Evolutionary conservation across 768 basidiomycete genomes (phyloP), one percentile per base, ranked within the genome.

Genomic region (Termitomyces sp.): DNA sequence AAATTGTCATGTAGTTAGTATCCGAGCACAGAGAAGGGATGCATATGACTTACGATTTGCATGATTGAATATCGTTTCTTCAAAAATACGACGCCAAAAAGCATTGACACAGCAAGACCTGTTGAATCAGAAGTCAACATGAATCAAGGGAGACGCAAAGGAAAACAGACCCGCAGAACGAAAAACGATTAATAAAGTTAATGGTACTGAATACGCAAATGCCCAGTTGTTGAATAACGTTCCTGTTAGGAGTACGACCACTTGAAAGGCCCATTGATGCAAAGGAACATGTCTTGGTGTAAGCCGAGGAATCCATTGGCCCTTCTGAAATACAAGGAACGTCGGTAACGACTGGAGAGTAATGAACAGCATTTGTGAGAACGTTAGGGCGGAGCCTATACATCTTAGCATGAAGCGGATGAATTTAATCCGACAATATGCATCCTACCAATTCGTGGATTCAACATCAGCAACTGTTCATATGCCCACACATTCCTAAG

Each of bases 301-400:
- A 26, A 91, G 73, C 1, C 74, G 76, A 13, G 88, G 86, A 6
- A 84, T 40, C 46, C 61, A 59, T 60, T 53, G 62, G 10, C 61
- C 67, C 47, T 52, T 72, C 58, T 30, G 53, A 57, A 79, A 82
- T 20, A 64, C 69, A 45, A 93, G 57, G 65, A 89, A 90, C 0
- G 80, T 76, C 1, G 89, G 86, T 8, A 92, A 71, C 10, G 83
- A 83, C 55, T 87, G 87, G 10, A 80, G 33, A 6, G 89, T 80
- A 53, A 93, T 87, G 72, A 91, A 93, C 36, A 85, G 64, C 82
- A 92, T 89, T 71, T 95, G 93, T 13, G 84, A 84, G 73, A 93
- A 91, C 4, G 92, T 93, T 45, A 95, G 80, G 33, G 91, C 87
- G 10, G 91, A 87, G 22, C 90, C 91, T 90, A 37, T 32, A 40